These are phyloP conservation scores for Bidens hawaiensis DNA, from an alignment of 140 eudicot species.

Conservation along the genomic window DNA sequence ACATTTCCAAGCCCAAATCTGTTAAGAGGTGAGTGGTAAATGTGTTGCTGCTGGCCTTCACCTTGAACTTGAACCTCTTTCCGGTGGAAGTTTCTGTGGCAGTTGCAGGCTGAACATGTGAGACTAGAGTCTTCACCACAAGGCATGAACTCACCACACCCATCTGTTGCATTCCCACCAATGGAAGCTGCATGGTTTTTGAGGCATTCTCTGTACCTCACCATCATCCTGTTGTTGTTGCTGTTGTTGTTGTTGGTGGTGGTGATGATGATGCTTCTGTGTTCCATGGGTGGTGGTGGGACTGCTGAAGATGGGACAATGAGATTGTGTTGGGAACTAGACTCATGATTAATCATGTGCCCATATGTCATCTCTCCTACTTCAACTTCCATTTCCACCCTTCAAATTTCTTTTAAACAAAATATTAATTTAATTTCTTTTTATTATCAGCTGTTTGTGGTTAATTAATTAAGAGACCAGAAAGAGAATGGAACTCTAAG, in stretches of 20 bases:
- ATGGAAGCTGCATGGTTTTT: slow-evolving; percentile 97
- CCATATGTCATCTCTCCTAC: slow-evolving; percentile 51
- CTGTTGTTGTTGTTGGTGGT: too few relatives aligned
- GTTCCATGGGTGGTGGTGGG: too few relatives aligned
- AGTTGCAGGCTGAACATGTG: slow-evolving; percentile 73
- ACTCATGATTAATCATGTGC: slow-evolving; percentile 48
- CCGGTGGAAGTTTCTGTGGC: slow-evolving; percentile 94
- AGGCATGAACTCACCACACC: slow-evolving; percentile 97
- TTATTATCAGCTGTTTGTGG: too few relatives aligned
- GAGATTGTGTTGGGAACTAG: slow-evolving; percentile 17
- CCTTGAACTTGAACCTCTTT: slow-evolving; percentile 73
- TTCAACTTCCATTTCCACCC: slow-evolving; percentile 35
- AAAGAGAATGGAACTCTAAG: too few relatives aligned
- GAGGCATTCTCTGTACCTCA: slow-evolving; percentile 71
- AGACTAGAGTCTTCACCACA: slow-evolving; percentile 62
- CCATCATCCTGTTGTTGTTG: slow-evolving; percentile 25
- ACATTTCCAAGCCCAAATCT: slow-evolving; percentile 40
- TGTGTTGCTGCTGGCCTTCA: too few relatives aligned
- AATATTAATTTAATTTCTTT: too few relatives aligned
- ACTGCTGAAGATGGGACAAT: slow-evolving; percentile 22
- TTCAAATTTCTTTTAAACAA: background rate
- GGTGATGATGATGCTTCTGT: too few relatives aligned
- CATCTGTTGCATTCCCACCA: slow-evolving; percentile 94
- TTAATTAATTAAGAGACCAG: too few relatives aligned
- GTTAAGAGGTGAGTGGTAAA: slow-evolving; percentile 31